These are phyloP conservation scores for Themeda triandra DNA, from an alignment of 176 grass and related monocot genomes.

Conservation along the genomic window DNA sequence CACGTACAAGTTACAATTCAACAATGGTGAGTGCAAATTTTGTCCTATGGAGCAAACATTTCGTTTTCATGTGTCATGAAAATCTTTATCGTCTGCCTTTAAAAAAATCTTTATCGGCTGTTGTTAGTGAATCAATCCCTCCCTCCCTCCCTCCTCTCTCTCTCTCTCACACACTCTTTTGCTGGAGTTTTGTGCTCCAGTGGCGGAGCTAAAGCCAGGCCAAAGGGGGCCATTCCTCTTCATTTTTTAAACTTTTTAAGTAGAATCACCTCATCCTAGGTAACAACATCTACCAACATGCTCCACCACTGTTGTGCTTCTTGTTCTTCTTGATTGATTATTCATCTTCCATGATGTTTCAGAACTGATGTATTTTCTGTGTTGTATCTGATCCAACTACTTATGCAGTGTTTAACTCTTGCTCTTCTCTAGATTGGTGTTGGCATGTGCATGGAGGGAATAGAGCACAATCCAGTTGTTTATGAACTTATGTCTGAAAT, in stretches of 20 bases:
- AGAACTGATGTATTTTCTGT: neutral
- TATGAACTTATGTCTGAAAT: conserved; percentile 99
- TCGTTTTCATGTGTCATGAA: neutral
- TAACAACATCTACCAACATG: neutral
- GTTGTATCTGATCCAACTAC: conserved; percentile 12
- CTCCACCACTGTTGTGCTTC: neutral
- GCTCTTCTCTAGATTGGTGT: conserved; percentile 68
- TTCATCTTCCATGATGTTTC: neutral
- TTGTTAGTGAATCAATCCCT: neutral
- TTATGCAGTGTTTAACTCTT: neutral
- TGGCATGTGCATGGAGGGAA: conserved; percentile 99
- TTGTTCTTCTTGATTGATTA: neutral
- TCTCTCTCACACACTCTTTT: neutral
- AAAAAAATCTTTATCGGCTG: neutral
- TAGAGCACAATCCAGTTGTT: conserved; percentile 98
- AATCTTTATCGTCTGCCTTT: neutral
- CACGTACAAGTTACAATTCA: conserved; percentile 72
- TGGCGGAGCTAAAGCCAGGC: neutral
- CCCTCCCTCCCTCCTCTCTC: neutral
- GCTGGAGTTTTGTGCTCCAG: neutral
- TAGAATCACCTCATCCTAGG: neutral
- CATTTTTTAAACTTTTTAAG: neutral
- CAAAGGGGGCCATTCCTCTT: neutral
- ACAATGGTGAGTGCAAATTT: conserved; percentile 65
- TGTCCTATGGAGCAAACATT: conserved; percentile 9